Conservation (phyloP, 805 yeast genomes). For the Metschnikowia cerradonensis region DNA sequence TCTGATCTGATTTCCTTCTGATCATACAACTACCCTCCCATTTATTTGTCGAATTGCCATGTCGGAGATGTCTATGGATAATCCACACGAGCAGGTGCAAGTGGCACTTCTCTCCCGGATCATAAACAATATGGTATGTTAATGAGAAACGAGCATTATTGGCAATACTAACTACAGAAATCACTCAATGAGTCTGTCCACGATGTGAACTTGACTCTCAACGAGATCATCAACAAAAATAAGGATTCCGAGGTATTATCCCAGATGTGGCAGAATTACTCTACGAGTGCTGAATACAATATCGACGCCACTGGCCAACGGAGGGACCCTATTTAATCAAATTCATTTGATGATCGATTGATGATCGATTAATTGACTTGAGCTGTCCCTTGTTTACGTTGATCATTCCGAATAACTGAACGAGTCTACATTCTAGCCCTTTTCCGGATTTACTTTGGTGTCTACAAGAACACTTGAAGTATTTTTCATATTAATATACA, state of each 20-base stretch:
- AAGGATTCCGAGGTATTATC: conserved; percentile 67
- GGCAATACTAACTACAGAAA: conserved; percentile 43
- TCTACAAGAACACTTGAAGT: background rate
- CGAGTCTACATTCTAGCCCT: too few relatives aligned
- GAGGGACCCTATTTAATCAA: conserved; percentile 42
- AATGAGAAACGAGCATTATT: too few relatives aligned
- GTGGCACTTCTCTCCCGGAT: conserved; percentile 71
- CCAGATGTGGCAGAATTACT: conserved; percentile 76
- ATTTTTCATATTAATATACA: conserved; percentile 1
- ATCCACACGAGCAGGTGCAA: conserved; percentile 82
- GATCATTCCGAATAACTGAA: too few relatives aligned
- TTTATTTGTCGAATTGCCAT: background rate
- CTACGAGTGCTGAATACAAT: conserved; percentile 65
- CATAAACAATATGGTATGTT: conserved; percentile 68
- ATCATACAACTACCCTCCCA: too few relatives aligned
- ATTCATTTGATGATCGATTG: background rate
- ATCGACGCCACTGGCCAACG: conserved; percentile 62
- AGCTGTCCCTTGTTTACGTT: too few relatives aligned
- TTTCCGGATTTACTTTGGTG: background rate
- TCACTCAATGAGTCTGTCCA: conserved; percentile 67
- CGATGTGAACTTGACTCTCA: conserved; percentile 57
- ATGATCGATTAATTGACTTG: background rate
- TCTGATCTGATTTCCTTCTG: too few relatives aligned
- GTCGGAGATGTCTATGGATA: conserved; percentile 51
- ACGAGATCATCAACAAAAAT: conserved; percentile 60